These are phyloP conservation scores for Barnettozyma hawaiiensis DNA, from an alignment of 1,139 yeast species.

Conservation along the genomic window DNA sequence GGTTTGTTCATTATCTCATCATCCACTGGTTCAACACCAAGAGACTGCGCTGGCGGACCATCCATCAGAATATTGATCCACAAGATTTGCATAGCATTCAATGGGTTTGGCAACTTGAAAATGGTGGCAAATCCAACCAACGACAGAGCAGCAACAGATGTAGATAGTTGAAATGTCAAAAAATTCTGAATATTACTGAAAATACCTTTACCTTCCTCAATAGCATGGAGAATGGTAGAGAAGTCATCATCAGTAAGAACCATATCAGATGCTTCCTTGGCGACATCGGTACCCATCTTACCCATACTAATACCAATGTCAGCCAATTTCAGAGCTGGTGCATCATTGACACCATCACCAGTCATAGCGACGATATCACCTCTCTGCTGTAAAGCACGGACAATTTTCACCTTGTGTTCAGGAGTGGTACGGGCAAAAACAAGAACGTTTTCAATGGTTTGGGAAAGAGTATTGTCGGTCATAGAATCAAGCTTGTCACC, in stretches of 20 bases:
- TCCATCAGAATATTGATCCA: slow-evolving; percentile 98
- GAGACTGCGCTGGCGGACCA: slow-evolving; percentile 97
- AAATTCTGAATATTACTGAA: slow-evolving; percentile 92
- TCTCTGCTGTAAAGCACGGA: slow-evolving; percentile 81
- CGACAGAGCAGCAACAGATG: slow-evolving; percentile 91
- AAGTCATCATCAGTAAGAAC: slow-evolving; percentile 94
- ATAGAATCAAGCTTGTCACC: slow-evolving; percentile 77
- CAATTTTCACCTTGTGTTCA: slow-evolving; percentile 88
- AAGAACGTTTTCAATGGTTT: slow-evolving; percentile 73
- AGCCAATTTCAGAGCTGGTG: slow-evolving; percentile 96
- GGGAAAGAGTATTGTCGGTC: slow-evolving; percentile 62
- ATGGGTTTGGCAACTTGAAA: slow-evolving; percentile 87
- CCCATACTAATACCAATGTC: slow-evolving; percentile 99
- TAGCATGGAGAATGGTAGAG: slow-evolving; percentile 85
- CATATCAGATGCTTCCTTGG: slow-evolving; percentile 98
- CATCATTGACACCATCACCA: slow-evolving; percentile 98
- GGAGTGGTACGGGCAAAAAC: slow-evolving; percentile 97
- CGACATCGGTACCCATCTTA: slow-evolving; percentile 93
- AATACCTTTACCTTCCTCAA: slow-evolving; percentile 95
- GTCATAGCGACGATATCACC: slow-evolving; percentile 99
- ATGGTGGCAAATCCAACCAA: slow-evolving; percentile 83
- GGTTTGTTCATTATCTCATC: slow-evolving; percentile 92
- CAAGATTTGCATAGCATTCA: slow-evolving; percentile 95
- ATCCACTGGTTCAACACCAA: slow-evolving; percentile 97
- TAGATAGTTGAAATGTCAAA: slow-evolving; percentile 88